A percentile compares a stretch with the other conserved stretches of the same genome.
Conservation (phyloP, 176 grass and related monocot species). For the Rhynchospora breviuscula region DNA sequence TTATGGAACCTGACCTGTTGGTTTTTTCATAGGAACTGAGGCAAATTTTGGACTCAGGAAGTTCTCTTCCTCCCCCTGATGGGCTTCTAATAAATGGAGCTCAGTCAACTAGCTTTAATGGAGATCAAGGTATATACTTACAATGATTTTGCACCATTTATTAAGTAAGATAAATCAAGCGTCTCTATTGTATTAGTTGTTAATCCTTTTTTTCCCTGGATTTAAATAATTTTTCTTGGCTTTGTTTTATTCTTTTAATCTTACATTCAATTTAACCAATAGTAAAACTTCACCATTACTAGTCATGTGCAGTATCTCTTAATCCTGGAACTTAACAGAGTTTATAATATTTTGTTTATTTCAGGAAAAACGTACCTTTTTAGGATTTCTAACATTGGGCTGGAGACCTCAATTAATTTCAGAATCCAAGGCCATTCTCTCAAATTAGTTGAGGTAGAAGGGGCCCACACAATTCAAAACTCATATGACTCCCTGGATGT, state of each 20-base stretch:
- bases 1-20: not conserved
- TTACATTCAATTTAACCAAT: not conserved
- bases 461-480: slow-evolving; percentile 75
- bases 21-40: slow-evolving; percentile 24
- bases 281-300: not conserved
- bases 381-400: slow-evolving; percentile 64
- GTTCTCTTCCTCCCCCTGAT: slow-evolving; percentile 39
- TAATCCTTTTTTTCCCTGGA: not conserved
- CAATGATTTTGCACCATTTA: slow-evolving; percentile 4
- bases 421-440: slow-evolving; percentile 56
- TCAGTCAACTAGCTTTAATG: slow-evolving; percentile 30
- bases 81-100: slow-evolving; percentile 61
- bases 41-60: slow-evolving; percentile 39
- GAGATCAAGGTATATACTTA: slow-evolving; percentile 42
- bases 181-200: not conserved
- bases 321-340: not conserved
- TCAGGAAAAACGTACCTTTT: slow-evolving; percentile 68
- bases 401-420: slow-evolving; percentile 54
- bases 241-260: not conserved
- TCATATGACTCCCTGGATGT: slow-evolving; percentile 67
- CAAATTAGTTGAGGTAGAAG: slow-evolving; percentile 60
- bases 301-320: not conserved
- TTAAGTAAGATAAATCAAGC: not conserved
- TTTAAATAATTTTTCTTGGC: not conserved
- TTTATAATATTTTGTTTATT: slow-evolving; percentile 14